Evolutionary conservation across 345 rosid species (phyloP).

Genomic region (Linum tenue): DNA sequence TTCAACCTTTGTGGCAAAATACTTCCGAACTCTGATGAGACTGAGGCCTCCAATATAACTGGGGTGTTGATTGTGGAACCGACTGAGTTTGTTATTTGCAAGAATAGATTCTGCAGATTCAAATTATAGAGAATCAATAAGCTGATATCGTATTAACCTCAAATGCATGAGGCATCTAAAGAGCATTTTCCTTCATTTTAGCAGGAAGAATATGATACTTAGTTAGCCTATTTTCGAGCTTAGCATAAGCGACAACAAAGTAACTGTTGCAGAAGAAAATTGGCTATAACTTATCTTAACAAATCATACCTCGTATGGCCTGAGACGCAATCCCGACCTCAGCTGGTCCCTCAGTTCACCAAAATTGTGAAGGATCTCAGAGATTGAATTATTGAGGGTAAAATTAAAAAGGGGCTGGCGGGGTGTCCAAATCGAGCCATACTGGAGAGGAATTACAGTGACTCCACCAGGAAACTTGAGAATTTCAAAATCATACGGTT

Average conservation of each 20-base stretch:
- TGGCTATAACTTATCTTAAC: not conserved
- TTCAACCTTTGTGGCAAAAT: slow-evolving; percentile 52
- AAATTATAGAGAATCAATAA: not conserved
- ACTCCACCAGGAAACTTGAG: slow-evolving; percentile 71
- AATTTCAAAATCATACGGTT: slow-evolving; percentile 52
- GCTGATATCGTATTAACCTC: not conserved
- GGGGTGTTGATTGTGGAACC: slow-evolving; percentile 63
- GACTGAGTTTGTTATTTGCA: slow-evolving; percentile 39
- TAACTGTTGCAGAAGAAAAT: too few species aligned
- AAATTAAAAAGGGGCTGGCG: slow-evolving; percentile 44
- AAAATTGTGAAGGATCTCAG: slow-evolving; percentile 41
- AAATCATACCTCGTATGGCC: slow-evolving; percentile 46
- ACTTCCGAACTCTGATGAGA: slow-evolving; percentile 34
- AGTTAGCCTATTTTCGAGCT: too few species aligned
- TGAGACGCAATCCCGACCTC: slow-evolving; percentile 39
- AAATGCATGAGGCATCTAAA: not conserved
- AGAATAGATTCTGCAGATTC: slow-evolving; percentile 33
- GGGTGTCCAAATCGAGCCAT: slow-evolving; percentile 37
- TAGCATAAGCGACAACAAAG: too few species aligned
- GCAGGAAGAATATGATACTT: too few species aligned
- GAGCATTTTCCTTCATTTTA: too few species aligned
- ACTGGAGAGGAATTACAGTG: slow-evolving; percentile 40
- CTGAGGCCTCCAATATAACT: slow-evolving; percentile 42
- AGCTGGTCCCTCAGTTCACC: slow-evolving; percentile 43
- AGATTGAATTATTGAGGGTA: slow-evolving; percentile 48